Evolutionary conservation across 2,329 filamentous ascomycete genomes (phyloP), one percentile per base, ranked within the genome.

Genomic region (Emmonsiellopsis sp.): DNA sequence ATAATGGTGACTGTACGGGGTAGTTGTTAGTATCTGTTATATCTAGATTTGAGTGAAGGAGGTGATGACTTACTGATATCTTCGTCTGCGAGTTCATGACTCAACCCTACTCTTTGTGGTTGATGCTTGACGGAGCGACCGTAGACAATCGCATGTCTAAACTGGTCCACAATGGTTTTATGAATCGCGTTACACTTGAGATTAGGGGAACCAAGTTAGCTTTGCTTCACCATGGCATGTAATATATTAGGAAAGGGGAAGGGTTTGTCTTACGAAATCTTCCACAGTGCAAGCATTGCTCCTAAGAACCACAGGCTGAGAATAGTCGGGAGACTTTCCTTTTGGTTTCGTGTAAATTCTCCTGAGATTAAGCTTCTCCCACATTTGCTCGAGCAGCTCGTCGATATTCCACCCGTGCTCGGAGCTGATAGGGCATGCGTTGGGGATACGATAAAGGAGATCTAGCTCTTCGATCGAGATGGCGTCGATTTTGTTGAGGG

Each of bases 101-200:
- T 77, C 60, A 98, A 79, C 49, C 93, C 93, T 58, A 97, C 93
- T 65, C 91, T 83, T 74, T 98, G 93, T 60, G 93, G 93, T 74
- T 97, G 93, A 75, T 98, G 93, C 79, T 97, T 97, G 62, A 97
- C 92, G 53, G 91, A 96, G 70, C 92, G 93, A 62, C 93, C 93
- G 71, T 97, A 98, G 42, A 98, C 93, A 67, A 98, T 86, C 52
- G 93, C 93, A 57, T 85, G 83, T 73, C 92, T 94, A 79, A 98
- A 98, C 63, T 95, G 86, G 63, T 98, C 93, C 53, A 93, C 80
- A 68, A 98, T 97, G 53, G 84, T 94, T 69, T 93, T 89, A 74
- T 98, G 93, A 68, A 98, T 98, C 61, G 88, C 82, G 74, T 96
- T 95, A 74, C 93, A 98, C 90, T 95, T 9, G 21, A 27, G 21